phyloP scores from a whole-genome alignment of 768 basidiomycete genomes.

The Psilocybe azurescens region DNA sequence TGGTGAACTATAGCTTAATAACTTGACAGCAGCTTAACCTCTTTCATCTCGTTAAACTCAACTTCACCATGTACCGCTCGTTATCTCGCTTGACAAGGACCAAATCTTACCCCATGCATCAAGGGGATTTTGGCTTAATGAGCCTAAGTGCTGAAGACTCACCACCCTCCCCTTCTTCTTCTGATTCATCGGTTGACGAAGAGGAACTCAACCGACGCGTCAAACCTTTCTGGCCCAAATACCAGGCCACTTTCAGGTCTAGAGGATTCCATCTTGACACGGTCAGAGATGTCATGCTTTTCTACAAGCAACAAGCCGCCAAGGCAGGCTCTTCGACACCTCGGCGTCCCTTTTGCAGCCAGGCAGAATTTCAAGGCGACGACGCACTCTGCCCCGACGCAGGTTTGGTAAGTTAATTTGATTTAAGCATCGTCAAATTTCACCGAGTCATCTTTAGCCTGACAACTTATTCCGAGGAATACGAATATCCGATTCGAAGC shows the following conservation, averaged over 20 bases:
- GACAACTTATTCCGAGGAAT: constrained; percentile 77
- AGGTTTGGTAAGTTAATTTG: constrained; percentile 59
- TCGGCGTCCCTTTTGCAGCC: constrained; percentile 20
- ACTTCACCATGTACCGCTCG: constrained; percentile 6
- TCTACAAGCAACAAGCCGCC: constrained; percentile 42
- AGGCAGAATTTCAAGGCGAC: constrained; percentile 37
- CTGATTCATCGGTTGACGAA: constrained; percentile 57
- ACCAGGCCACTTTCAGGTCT: constrained; percentile 48
- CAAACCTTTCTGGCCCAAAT: constrained; percentile 65
- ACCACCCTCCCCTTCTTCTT: constrained; percentile 49
- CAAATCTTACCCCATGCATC: constrained; percentile 12
- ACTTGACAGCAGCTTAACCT: neutral
- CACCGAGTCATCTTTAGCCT: constrained; percentile 46
- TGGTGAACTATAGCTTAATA: constrained; percentile 10
- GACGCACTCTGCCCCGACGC: constrained; percentile 72
- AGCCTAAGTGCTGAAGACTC: constrained; percentile 16
- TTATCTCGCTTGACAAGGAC: constrained; percentile 9
- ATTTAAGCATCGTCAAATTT: constrained; percentile 5
- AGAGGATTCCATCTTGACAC: constrained; percentile 74
- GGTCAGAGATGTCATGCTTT: constrained; percentile 65
- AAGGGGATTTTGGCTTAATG: constrained; percentile 5
- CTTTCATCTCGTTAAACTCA: neutral
- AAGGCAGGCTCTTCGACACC: constrained; percentile 15
- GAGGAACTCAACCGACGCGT: constrained; percentile 67
- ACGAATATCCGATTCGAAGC: constrained; percentile 51